Conservation (phyloP, 805 yeast species). For the Pichia deserticola region DNA sequence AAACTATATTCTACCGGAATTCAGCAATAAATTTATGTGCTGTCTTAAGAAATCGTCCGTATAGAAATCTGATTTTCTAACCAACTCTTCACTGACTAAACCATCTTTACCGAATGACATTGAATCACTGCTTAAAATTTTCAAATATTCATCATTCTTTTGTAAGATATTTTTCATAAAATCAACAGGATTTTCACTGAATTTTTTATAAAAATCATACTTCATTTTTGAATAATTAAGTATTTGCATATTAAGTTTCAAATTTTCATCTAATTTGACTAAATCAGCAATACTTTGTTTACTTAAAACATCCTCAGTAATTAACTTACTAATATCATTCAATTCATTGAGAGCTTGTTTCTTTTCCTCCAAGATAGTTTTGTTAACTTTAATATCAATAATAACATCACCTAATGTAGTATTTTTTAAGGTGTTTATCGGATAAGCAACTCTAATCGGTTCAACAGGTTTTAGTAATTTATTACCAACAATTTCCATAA, state of each 20-base stretch:
- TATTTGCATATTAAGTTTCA: slow-evolving; percentile 44
- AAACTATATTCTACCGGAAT: slow-evolving; percentile 39
- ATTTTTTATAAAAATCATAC: slow-evolving; percentile 67
- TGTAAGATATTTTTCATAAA: slow-evolving; percentile 69
- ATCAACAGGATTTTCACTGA: slow-evolving; percentile 69
- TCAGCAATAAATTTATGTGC: slow-evolving; percentile 68
- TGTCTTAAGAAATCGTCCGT: slow-evolving; percentile 71
- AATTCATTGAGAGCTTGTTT: slow-evolving; percentile 30
- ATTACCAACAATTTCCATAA: slow-evolving; percentile 59
- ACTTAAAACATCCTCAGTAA: slow-evolving; percentile 37
- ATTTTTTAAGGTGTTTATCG: slow-evolving; percentile 67
- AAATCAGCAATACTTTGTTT: slow-evolving; percentile 36
- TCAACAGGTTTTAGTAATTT: slow-evolving; percentile 68
- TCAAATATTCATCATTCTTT: slow-evolving; percentile 77
- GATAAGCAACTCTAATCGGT: slow-evolving; percentile 73
- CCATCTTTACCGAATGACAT: slow-evolving; percentile 29
- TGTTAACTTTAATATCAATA: slow-evolving; percentile 61
- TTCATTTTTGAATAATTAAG: slow-evolving; percentile 53
- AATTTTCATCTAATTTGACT: slow-evolving; percentile 26
- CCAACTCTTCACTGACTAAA: slow-evolving; percentile 67
- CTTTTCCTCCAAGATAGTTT: slow-evolving; percentile 32
- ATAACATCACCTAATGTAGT: slow-evolving; percentile 75
- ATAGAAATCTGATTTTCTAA: slow-evolving; percentile 77
- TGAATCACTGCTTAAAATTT: slow-evolving; percentile 74
- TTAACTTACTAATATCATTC: slow-evolving; percentile 34